A percentile compares a stretch with the other conserved stretches of the same genome.
Evolutionary conservation across 2,329 filamentous ascomycete species (phyloP).

Genomic region (Fusarium sp.): DNA sequence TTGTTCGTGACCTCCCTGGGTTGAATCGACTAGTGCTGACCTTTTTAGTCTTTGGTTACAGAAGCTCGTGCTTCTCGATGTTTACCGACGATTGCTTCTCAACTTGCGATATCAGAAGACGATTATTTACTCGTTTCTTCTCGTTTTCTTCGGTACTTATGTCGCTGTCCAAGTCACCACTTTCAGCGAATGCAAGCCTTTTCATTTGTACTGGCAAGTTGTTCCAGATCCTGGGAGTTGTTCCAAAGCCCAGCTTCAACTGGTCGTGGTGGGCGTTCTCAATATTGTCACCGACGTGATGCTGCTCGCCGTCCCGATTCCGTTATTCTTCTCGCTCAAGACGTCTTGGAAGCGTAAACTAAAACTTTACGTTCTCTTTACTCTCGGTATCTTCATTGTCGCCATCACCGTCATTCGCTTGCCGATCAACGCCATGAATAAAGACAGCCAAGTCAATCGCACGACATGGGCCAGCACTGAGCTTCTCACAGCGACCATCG

Average conservation of each 20-base stretch:
- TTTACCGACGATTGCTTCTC: conserved; percentile 33
- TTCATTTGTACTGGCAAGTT: conserved; percentile 40
- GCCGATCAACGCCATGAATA: conserved; percentile 53
- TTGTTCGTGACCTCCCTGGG: neutral
- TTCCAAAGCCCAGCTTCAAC: conserved; percentile 35
- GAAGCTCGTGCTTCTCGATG: conserved; percentile 35
- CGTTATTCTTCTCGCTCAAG: conserved; percentile 47
- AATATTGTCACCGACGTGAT: conserved; percentile 49
- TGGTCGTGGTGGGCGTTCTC: conserved; percentile 39
- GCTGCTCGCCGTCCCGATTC: conserved; percentile 45
- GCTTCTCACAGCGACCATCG: conserved; percentile 49
- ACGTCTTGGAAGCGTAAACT: conserved; percentile 49
- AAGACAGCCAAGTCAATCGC: conserved; percentile 52
- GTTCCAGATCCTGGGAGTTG: conserved; percentile 33
- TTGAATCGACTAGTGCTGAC: neutral
- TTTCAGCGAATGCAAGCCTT: conserved; percentile 34
- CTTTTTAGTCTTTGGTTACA: conserved; percentile 34
- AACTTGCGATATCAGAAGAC: conserved; percentile 23
- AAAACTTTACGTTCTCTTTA: conserved; percentile 52
- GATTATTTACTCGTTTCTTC: conserved; percentile 27
- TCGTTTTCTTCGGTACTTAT: conserved; percentile 33
- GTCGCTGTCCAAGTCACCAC: conserved; percentile 29
- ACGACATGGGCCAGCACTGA: conserved; percentile 56
- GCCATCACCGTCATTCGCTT: conserved; percentile 55
- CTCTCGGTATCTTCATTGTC: conserved; percentile 56